Evolutionary conservation across 352 stramenopile species (phyloP).

Genomic region (Phytopythium chamaehyphon): DNA sequence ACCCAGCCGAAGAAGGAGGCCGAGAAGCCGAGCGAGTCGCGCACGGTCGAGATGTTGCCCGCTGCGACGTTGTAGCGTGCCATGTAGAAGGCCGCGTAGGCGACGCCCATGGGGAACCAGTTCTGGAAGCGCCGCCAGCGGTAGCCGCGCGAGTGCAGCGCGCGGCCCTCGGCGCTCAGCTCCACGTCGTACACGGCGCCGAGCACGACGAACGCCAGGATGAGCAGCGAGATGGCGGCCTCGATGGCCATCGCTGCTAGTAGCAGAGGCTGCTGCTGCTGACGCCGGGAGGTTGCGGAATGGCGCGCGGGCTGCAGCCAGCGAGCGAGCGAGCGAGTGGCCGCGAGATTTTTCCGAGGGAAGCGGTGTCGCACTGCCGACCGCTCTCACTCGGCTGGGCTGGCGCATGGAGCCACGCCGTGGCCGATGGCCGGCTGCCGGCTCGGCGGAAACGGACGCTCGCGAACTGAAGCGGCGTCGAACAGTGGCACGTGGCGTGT

Average conservation of each 20-base stretch:
- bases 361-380: no score
- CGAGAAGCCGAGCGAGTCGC: conserved; percentile 49
- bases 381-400: no score
- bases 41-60: conserved; percentile 58
- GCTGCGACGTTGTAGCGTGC: conserved; percentile 68
- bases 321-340: no score
- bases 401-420: no score
- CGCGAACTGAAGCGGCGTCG: no score
- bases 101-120: conserved; percentile 73
- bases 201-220: conserved; percentile 48
- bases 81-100: conserved; percentile 80
- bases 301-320: conserved; percentile 4
- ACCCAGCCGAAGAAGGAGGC: conserved; percentile 75
- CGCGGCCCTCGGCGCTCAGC: conserved; percentile 44
- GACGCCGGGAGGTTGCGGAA: conserved; percentile 12
- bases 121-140: conserved; percentile 68
- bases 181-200: conserved; percentile 62
- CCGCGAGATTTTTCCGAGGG: no score
- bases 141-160: conserved; percentile 52
- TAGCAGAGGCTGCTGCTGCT: conserved; percentile 1
- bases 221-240: conserved; percentile 45
- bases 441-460: no score
- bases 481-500: no score
- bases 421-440: no score
- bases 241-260: conserved; percentile 32